Base-by-base conservation (phyloP, 805 yeast genomes). In the Candida easanensis region DNA sequence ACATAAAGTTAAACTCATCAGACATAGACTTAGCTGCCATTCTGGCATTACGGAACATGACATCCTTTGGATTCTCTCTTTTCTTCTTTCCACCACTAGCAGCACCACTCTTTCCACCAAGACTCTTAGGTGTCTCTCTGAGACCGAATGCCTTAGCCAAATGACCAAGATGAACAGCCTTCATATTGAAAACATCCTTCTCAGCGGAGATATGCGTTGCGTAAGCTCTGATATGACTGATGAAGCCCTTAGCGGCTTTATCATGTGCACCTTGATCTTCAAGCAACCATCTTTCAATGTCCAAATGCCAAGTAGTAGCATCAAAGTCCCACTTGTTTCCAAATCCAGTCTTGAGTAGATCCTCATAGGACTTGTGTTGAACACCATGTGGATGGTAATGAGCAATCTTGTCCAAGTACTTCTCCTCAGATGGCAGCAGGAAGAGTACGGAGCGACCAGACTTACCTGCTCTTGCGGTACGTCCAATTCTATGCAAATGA, bases 381-480 rank as follows among this genome's bases (percentile, higher is more conserved):
- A 85, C 62, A 13, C 79, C 82, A 40, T 67, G 66, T 18, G 77
- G 74, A 62, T 85, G 95, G 36, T 71, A 69, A 5, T 73, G 70
- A 36, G 70, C 72, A 36, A 86, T 73, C 41, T 76, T 76, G 18
- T 80, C 85, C 48, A 84, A 69, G 57, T 89, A 91, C 13, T 79
- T 81, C 66, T 91, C 98, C 64, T 91, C 98, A 1, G 96, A 95
- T 1, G 99, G 99, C 25, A 91, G 68, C 33, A 93, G 68, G 58
- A 91, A 88, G 45, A 93, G 64, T 2, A 80, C 62, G 1, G 97
- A 85, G 30, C 73, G 73, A 62, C 99, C 99, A 31, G 69, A 64
- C 35, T 80, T 76, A 50, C 99, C 99, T n/a, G 95, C 96, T 68
- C 99, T 82, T 8, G 99, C 99, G 11, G 98, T 89, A 70, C 99